Conservation (phyloP, 345 rosid species). For the Salix viminalis region DNA sequence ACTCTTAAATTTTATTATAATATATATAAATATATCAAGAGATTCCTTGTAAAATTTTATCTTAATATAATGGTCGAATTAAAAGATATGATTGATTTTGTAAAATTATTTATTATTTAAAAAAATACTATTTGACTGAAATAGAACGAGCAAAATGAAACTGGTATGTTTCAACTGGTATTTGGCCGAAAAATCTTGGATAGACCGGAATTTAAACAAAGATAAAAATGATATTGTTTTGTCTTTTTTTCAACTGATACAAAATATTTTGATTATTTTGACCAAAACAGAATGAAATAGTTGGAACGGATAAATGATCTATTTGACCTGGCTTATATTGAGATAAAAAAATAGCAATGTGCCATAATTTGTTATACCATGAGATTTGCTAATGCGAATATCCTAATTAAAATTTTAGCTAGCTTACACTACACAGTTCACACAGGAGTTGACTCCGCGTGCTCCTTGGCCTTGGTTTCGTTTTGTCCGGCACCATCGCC, state of each 20-base stretch:
- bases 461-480: slow-evolving; percentile 1
- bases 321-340: not conserved
- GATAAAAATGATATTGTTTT: no score
- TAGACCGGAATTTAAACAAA: no score
- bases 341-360: not conserved
- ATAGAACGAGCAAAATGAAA: fast-evolving
- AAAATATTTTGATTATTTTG: fast-evolving
- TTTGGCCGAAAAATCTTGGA: no score
- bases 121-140: no score
- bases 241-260: no score
- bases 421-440: not conserved
- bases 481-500: slow-evolving; percentile 10
- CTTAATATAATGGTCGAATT: no score
- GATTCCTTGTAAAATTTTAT: no score
- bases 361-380: not conserved
- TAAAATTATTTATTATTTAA: no score
- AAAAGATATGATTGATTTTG: no score
- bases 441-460: not conserved
- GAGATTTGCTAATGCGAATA: not conserved
- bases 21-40: no score
- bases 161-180: fast-evolving
- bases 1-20: no score
- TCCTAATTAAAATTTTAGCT: not conserved
- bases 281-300: no score
- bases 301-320: not conserved